A percentile compares a stretch with the other conserved stretches of the same genome.
These are phyloP conservation scores for Silene uniflora DNA, from an alignment of 148 eudicot genomes.

Conservation along the genomic window DNA sequence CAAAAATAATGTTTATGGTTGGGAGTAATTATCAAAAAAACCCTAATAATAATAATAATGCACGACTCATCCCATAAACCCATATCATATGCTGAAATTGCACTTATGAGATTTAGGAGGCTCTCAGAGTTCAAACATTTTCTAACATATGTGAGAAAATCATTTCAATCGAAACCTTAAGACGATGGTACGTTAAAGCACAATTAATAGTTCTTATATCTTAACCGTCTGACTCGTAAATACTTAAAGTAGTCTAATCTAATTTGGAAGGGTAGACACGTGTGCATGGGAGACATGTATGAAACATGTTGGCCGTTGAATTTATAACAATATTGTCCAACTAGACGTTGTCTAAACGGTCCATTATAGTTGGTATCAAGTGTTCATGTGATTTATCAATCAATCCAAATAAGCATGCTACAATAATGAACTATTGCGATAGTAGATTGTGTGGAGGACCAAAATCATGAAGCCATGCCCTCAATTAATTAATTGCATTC, in stretches of 20 bases:
- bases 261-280: slow-evolving; percentile 6
- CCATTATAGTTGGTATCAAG: slow-evolving; percentile 4
- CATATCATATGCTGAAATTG: too few species aligned
- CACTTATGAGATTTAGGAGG: too few species aligned
- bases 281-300: slow-evolving; percentile 24
- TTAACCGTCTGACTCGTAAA: background rate
- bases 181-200: too few species aligned
- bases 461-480: background rate
- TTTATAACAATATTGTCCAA: slow-evolving; percentile 1
- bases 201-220: too few species aligned
- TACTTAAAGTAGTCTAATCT: background rate
- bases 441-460: slow-evolving; percentile 15
- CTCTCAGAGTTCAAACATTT: too few species aligned
- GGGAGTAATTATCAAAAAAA: too few species aligned
- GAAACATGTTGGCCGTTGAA: slow-evolving; percentile 24
- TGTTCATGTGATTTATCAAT: slow-evolving; percentile 16
- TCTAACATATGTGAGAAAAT: too few species aligned
- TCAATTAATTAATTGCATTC: background rate
- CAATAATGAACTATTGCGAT: background rate
- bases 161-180: too few species aligned
- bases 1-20: too few species aligned
- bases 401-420: slow-evolving; percentile 27
- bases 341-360: background rate
- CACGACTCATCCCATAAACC: too few species aligned
- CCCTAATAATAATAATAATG: too few species aligned